Evolutionary conservation across 805 yeast genomes (phyloP).

Genomic region (Blastobotrys mokoenaii): DNA sequence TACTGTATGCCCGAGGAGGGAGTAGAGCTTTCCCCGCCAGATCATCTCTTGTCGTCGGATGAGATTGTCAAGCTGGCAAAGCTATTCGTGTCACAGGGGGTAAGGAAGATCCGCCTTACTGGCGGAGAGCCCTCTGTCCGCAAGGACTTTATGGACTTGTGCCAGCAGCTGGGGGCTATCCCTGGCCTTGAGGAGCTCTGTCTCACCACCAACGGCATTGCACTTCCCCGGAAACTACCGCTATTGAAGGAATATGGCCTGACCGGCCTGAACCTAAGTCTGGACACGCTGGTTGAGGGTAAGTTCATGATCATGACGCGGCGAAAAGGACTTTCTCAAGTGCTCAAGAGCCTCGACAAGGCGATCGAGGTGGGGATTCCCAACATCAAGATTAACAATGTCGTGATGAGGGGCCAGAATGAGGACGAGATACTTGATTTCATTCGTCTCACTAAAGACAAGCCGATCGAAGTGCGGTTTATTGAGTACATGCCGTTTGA

Average conservation of each 20-base stretch:
- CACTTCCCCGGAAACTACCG: conserved; percentile 41
- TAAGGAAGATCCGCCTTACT: conserved; percentile 42
- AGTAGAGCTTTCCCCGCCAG: conserved; percentile 38
- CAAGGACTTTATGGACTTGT: conserved; percentile 40
- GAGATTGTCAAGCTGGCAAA: conserved; percentile 38
- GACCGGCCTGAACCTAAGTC: conserved; percentile 39
- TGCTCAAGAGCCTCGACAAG: conserved; percentile 35
- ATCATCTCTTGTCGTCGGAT: conserved; percentile 33
- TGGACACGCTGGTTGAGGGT: conserved; percentile 45
- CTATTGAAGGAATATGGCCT: conserved; percentile 35
- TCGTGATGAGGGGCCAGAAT: conserved; percentile 41
- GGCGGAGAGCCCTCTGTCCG: conserved; percentile 54
- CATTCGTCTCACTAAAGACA: conserved; percentile 33
- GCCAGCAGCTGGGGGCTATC: conserved; percentile 30
- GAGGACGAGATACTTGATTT: conserved; percentile 46
- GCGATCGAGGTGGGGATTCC: conserved; percentile 39
- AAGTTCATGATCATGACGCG: conserved; percentile 42
- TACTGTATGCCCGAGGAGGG: conserved; percentile 56
- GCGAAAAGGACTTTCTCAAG: conserved; percentile 40
- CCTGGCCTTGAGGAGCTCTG: conserved; percentile 40
- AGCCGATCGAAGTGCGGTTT: conserved; percentile 41
- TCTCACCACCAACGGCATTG: conserved; percentile 45
- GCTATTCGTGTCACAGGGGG: conserved; percentile 41
- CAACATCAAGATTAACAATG: conserved; percentile 42
- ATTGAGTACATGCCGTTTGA: conserved; percentile 54